Evolutionary conservation across 148 eudicot genomes (phyloP), one percentile per base, ranked within the genome.

Genomic region (Oxyria digyna): DNA sequence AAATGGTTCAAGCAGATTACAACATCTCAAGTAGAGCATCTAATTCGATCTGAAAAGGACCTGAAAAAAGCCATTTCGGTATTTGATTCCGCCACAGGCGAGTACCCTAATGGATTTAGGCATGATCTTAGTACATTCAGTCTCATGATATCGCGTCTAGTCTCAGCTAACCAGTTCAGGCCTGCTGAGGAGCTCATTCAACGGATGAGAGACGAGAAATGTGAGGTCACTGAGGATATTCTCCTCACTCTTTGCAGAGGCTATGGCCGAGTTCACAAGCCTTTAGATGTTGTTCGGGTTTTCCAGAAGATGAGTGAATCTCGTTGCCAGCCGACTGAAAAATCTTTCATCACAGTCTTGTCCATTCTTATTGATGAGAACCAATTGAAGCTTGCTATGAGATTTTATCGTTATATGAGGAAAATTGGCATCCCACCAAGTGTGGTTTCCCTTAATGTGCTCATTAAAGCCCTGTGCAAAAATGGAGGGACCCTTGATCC

Each of bases 191-290:
- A 87, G 43, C 81, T 94, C n/a, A 72, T 94, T 40, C 45, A 70
- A 3, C 81, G 87, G 73, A 94, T 94, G 99, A 88, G 82, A 76
- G 87, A 84, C n/a, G 97, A 94, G 71, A 81, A 68, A 20, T 84
- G 96, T 80, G 42, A 33, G 26, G 75, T 88, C 18, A 68, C 76
- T 0, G 96, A 91, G 72, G 89, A 84, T 33, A 63, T 84, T 50
- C 80, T 91, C 73, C 74, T 91, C 42, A 80, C 85, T 8, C 79
- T 91, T 27, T 90, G 84, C 80, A 76, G 93, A 65, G 99, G 84
- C 21, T 94, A 88, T 72, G 99, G 89, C 27, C 83, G 99, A 71
- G 96, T 87, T 49, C 99, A 94, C 77, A 87, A 81, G 78, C 96
- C 99, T 1, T 64, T 80, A 66, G 99, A 94, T 24, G 93, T 81